A percentile compares a stretch with the other conserved stretches of the same genome.
phyloP scores from a whole-genome alignment of 2,329 filamentous ascomycete genomes.

The Tolypocladium nubicola region DNA sequence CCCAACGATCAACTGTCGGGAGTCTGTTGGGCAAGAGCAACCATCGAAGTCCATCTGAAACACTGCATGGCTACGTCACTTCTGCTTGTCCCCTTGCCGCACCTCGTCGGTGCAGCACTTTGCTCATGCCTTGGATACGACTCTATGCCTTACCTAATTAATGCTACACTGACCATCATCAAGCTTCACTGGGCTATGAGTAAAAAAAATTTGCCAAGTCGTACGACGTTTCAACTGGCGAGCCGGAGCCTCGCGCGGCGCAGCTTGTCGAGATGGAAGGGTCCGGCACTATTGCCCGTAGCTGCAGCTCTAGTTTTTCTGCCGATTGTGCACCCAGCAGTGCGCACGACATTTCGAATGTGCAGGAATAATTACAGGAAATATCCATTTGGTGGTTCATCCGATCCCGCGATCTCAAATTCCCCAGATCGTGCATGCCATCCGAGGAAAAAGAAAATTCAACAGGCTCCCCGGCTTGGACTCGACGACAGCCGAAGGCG shows the following conservation, averaged over 20 bases:
- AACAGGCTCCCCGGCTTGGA: background rate
- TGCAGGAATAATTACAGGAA: background rate
- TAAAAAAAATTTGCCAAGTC: background rate
- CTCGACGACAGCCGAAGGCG: background rate
- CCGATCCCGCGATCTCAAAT: background rate
- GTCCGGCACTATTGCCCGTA: background rate
- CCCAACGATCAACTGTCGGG: background rate
- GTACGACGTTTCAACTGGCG: background rate
- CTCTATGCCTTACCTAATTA: no score
- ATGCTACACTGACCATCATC: background rate
- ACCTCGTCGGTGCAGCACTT: background rate
- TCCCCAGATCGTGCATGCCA: background rate
- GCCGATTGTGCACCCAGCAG: background rate
- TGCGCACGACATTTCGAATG: background rate
- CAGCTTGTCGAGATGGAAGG: background rate
- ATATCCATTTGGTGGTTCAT: background rate
- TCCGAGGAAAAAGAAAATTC: background rate
- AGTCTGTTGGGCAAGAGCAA: background rate
- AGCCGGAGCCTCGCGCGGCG: background rate
- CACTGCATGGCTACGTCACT: background rate
- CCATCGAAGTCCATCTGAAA: background rate
- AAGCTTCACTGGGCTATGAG: background rate
- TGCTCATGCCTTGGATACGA: background rate
- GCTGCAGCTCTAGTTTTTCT: background rate
- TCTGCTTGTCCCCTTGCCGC: background rate